phyloP scores from a whole-genome alignment of 148 eudicot species.

The Camellia granthamiana region DNA sequence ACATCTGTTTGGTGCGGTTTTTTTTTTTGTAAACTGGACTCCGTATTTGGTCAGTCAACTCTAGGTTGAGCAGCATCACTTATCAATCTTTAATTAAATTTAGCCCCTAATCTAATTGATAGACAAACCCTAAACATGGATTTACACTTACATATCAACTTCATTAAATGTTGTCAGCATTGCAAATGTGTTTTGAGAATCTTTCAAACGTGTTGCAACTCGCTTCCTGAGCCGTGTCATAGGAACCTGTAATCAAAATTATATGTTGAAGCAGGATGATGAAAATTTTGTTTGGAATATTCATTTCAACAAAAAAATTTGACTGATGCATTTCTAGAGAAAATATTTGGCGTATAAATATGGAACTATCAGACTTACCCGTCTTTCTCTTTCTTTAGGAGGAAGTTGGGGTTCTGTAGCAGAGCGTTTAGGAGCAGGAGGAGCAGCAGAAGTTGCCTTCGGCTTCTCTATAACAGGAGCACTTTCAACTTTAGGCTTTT shows the following conservation, averaged over 20 bases:
- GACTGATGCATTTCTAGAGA: not conserved
- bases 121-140: not conserved
- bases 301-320: not conserved
- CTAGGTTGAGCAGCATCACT: constrained; percentile 3
- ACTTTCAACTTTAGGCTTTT: constrained; percentile 49
- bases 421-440: constrained; percentile 43
- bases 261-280: not conserved
- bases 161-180: constrained; percentile 93
- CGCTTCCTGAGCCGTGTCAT: constrained; percentile 96
- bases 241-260: constrained; percentile 55
- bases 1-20: not conserved
- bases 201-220: constrained; percentile 90
- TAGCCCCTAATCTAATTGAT: not conserved
- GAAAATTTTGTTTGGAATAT: not conserved
- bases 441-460: constrained; percentile 33
- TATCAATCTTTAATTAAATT: not conserved
- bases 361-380: constrained; percentile 41
- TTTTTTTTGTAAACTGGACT: not conserved
- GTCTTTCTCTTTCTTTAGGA: constrained; percentile 94
- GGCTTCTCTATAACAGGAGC: constrained; percentile 30
- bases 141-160: constrained; percentile 77
- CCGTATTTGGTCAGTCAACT: not conserved
- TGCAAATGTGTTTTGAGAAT: constrained; percentile 94
- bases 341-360: not conserved
- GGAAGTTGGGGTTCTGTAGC: constrained; percentile 88